Evolutionary conservation across 805 yeast species (phyloP), one percentile per base, ranked within the genome.

Genomic region (Peterozyma toletana): DNA sequence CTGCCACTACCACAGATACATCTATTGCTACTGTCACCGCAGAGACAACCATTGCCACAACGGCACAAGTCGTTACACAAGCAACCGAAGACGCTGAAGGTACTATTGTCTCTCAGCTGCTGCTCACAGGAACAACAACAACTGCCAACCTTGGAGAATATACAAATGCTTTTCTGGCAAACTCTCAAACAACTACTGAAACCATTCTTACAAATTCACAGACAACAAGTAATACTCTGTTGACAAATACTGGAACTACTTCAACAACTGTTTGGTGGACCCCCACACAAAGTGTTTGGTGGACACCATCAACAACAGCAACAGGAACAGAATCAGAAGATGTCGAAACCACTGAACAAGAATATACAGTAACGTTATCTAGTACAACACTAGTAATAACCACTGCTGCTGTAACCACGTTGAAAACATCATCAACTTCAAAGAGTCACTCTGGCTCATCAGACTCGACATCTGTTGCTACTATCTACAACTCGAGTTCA

Each of bases 211-310:
- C 42, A 13, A 18, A 15, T 11, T 14, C 37, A 13, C 14, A 10
- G 17, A 18, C 42, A 11, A 37, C 15, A n/a, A n/a, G n/a, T 6
- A 31, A 30, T 35, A 35, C 36, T 11, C 6, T 35, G 11, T 14
- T 9, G n/a, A 18, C 13, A 35, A 17, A 16, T 29, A 31, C 21
- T 13, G 34, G 15, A 6, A n/a, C 33, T 3, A 30, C 37, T 9
- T 42, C 44, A 13, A 36, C 43, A 33, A 43, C 46, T 14, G 37
- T n/a, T 2, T 43, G 46, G 46, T 43, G 46, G 46, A 39, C 46
- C 15, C 43, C 43, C n/a, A 36, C 36, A 27, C 18, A 10, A 5
- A 36, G 38, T 11, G 38, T n/a, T 17, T 43, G 46, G 46, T 43
- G 46, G 46, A 43, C 46, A 11, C 43, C 46, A 10, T 43, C 46